Evolutionary conservation across 73 alveolate genomes (phyloP), one percentile per base, ranked within the genome.

Genomic region (Uronychia binucleata): DNA sequence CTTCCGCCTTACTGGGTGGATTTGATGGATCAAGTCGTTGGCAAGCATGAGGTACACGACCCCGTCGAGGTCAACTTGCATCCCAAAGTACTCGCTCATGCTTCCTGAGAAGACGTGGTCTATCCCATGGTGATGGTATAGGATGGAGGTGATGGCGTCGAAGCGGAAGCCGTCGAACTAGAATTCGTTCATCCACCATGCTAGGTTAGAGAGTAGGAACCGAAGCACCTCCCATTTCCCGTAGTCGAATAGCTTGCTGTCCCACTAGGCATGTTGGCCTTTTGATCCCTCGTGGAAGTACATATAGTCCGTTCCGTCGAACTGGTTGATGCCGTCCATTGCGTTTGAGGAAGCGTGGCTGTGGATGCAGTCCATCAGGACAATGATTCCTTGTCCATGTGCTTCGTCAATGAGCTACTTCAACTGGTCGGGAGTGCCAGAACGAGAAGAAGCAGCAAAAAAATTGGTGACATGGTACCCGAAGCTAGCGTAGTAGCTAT

Each of bases 101-200:
- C 86, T 93, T 26, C 99, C 99, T 1, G 96, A 83, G 84, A 97
- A 98, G 35, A 97, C 98, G 33, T 87, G 88, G 27, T 96, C 97
- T 34, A 97, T 97, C 27, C 99, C 99, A 77, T 98, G 99, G 80
- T 98, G 99, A 67, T 93, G 94, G 93, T 98, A 98, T 11, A 98
- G 95, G 96, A 98, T 98, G 75, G 99, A 97, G 11, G 99, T 98
- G 80, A 98, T 95, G 59, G 99, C 99, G 94, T 97, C 99, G 85
- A 98, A 98, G 79, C 99, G 89, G 87, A 97, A 98, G 57, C 99
- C 99, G 92, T 98, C 99, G 81, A 98, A 95, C 83, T 94, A 86
- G 88, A 94, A 98, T 88, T 96, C 99, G 14, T 95, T 97, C 84
- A 95, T 85, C 92, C 92, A 98, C 93, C 93, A 97, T 30, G 98